A percentile compares a stretch with the other conserved stretches of the same genome.
Conservation (phyloP, 1,284 basidiomycete genomes). For the Singerocomus rubriflavus region DNA sequence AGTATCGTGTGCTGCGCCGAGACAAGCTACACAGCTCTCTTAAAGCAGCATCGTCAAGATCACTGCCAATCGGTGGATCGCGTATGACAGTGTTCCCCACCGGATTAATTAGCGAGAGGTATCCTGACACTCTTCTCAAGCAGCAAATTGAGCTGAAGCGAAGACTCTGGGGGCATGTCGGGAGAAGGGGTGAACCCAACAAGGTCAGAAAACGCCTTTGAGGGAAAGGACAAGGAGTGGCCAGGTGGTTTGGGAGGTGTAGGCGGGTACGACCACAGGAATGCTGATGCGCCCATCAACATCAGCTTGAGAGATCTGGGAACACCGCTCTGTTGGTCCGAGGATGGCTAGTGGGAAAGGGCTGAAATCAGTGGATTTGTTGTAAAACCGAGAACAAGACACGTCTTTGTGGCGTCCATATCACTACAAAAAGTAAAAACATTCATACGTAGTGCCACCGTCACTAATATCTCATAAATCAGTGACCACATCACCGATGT, state of each 20-base stretch:
- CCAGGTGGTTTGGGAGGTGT: not conserved
- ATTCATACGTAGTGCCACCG: too few relatives aligned
- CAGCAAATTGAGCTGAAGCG: not conserved
- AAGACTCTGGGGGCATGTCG: not conserved
- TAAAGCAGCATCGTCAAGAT: not conserved
- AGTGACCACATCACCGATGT: too few relatives aligned
- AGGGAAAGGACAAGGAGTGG: not conserved
- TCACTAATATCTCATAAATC: too few relatives aligned
- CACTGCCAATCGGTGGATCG: constrained; percentile 10
- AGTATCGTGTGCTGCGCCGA: not conserved
- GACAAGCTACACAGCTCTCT: not conserved
- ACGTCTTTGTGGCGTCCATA: too few relatives aligned
- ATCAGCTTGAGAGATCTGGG: not conserved
- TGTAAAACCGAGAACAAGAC: not conserved
- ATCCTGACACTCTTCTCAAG: not conserved
- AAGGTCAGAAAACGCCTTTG: not conserved
- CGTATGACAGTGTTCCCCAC: not conserved
- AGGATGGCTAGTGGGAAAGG: not conserved
- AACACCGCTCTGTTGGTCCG: not conserved
- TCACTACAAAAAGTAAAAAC: too few relatives aligned
- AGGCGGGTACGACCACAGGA: not conserved
- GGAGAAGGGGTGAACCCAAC: not conserved
- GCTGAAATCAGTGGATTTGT: not conserved
- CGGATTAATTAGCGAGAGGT: not conserved
- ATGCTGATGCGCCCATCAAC: constrained; percentile 1